Percentiles rank a stretch among this genome's conserved stretches.
These are phyloP conservation scores for Eucalyptus marginata DNA, from an alignment of 345 rosid species.

Conservation along the genomic window DNA sequence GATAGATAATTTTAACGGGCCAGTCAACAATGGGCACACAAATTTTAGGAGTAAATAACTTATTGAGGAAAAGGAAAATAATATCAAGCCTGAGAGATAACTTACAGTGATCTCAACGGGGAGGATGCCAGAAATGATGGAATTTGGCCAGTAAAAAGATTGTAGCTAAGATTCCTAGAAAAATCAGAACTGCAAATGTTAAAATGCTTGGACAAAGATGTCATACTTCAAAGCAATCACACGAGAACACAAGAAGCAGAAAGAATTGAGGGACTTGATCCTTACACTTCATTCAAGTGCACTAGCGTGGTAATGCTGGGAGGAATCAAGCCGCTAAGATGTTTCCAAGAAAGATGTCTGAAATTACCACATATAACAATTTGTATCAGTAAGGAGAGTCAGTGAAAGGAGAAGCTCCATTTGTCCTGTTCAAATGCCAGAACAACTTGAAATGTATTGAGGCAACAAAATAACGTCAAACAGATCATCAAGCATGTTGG, in stretches of 20 bases:
- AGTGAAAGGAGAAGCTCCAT: background rate
- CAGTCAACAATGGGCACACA: background rate
- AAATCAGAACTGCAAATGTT: background rate
- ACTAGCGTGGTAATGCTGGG: constrained; percentile 9
- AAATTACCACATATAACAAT: background rate
- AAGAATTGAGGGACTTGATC: background rate
- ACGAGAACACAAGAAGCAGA: background rate
- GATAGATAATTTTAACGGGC: background rate
- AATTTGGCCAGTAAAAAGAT: constrained; percentile 24
- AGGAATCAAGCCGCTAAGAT: constrained; percentile 28
- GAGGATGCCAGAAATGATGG: constrained; percentile 29
- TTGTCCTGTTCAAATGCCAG: background rate
- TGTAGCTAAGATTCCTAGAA: constrained; percentile 43
- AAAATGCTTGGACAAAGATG: background rate
- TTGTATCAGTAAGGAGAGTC: background rate
- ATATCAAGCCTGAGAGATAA: background rate
- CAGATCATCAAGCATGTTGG: background rate
- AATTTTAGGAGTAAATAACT: background rate
- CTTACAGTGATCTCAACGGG: constrained; percentile 40
- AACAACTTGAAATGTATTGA: background rate
- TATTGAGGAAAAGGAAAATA: background rate
- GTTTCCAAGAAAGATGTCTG: constrained; percentile 36
- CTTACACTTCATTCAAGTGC: constrained; percentile 38
- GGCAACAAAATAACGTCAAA: background rate
- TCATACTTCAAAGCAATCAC: background rate